Evolutionary conservation across 192 early-diverging fungal genomes (phyloP).

Genomic region (Powellomyces hirtus): DNA sequence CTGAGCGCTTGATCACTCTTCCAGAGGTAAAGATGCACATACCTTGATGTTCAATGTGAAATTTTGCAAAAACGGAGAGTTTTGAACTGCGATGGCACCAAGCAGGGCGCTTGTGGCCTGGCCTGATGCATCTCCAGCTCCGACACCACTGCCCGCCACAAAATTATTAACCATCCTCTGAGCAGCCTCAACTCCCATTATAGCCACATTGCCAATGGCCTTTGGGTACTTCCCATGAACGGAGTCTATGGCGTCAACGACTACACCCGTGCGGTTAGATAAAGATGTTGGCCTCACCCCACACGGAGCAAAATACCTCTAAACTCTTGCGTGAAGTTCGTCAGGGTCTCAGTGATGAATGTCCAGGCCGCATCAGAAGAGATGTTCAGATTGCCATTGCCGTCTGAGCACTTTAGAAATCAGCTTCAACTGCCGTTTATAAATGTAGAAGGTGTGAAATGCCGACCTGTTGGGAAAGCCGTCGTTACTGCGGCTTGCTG

Average conservation of each 20-base stretch:
- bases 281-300: too few species aligned
- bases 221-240: constrained; percentile 32
- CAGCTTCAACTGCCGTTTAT: not conserved
- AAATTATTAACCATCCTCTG: constrained; percentile 6
- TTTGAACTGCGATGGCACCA: not conserved
- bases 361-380: not conserved
- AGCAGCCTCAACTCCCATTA: constrained; percentile 17
- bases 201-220: constrained; percentile 29
- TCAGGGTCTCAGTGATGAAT: not conserved
- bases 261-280: too few species aligned
- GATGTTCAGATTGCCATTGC: constrained; percentile 22
- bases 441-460: too few species aligned
- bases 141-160: not conserved
- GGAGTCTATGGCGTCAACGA: constrained; percentile 29
- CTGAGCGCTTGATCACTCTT: too few species aligned
- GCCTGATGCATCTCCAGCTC: not conserved
- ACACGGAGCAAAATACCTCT: too few species aligned
- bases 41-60: not conserved
- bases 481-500: not conserved
- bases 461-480: constrained; percentile 5
- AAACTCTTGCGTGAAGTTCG: constrained; percentile 19
- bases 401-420: not conserved
- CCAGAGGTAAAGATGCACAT: too few species aligned
- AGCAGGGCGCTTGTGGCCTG: not conserved
- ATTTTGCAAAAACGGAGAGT: not conserved